phyloP scores from a whole-genome alignment of 805 yeast genomes.

The Metschnikowia lachancei region DNA sequence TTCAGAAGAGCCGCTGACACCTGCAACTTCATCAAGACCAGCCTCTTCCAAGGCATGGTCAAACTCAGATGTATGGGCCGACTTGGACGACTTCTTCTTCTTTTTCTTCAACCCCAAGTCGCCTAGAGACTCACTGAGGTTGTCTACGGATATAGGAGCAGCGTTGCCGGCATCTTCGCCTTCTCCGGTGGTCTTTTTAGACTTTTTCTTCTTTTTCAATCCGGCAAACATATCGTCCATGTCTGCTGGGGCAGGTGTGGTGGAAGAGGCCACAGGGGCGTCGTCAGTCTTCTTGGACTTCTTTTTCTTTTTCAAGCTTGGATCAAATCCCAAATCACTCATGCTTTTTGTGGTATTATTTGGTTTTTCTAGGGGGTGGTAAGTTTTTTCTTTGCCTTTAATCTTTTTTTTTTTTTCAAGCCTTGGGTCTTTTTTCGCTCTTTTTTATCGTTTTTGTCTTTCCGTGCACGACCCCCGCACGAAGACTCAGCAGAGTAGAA shows the following conservation, averaged over 20 bases:
- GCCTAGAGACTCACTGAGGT: slow-evolving; percentile 36
- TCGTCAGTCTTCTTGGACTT: slow-evolving; percentile 59
- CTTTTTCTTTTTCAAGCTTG: slow-evolving; percentile 76
- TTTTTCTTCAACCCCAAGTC: slow-evolving; percentile 64
- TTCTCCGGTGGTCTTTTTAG: slow-evolving; percentile 15
- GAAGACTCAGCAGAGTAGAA: no score
- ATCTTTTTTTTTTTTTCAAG: slow-evolving; percentile 5
- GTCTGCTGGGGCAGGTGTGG: slow-evolving; percentile 30
- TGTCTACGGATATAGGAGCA: slow-evolving; percentile 29
- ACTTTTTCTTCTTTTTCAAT: slow-evolving; percentile 62
- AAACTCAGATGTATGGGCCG: slow-evolving; percentile 68
- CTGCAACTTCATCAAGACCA: slow-evolving; percentile 59
- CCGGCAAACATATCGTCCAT: slow-evolving; percentile 67
- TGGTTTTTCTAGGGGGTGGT: neutral
- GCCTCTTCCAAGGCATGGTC: slow-evolving; percentile 89
- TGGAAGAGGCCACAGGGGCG: slow-evolving; percentile 29
- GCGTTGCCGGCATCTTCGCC: slow-evolving; percentile 8
- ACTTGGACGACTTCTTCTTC: slow-evolving; percentile 54
- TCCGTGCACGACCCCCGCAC: slow-evolving; percentile 8
- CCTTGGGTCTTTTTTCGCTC: slow-evolving; percentile 2
- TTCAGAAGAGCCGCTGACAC: slow-evolving; percentile 25
- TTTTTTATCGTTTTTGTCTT: neutral
- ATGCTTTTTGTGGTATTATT: slow-evolving; percentile 18
- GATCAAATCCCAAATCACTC: slow-evolving; percentile 68
- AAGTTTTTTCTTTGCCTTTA: neutral